Base-by-base conservation (phyloP, 192 early-diverging fungal genomes). In the Tieghemiomyces parasiticus region DNA sequence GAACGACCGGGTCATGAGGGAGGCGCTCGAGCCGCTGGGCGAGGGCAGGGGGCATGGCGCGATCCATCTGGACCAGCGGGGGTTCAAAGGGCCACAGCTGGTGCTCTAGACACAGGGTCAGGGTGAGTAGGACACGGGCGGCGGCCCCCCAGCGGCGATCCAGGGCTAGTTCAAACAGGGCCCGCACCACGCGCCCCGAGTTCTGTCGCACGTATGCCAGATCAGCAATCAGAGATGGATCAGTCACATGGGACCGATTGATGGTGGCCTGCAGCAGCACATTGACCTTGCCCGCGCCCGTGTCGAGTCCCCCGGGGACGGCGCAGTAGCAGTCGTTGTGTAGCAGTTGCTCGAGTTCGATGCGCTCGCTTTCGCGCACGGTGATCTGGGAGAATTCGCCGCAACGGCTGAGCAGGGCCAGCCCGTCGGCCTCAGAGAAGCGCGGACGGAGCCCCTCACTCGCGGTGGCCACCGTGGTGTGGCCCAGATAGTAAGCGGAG, bases 221-320 rank as follows among this genome's bases (percentile, higher is more conserved):
- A 67, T 99, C 97, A 0, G 97, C 94, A 6, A 93, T 82, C 35
- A 99, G 75, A 3, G 93, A 88, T 80, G 96, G 97, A 71, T 96
- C 92, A 26, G 96, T 86, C 60, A 94, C 71, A 12, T 61, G 71
- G 2, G 81, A 76, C 28, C 84, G 76, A 4, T 90, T 89, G 44
- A 99, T 85, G 52, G 79, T 83, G 0, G 88, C 69, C 69, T 99
- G 97, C 47, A 99, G 74, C 35, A 99, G 61, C 62, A 99, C 84
- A 74, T 94, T 99, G 33, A 91, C 84, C 67, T 99, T 99, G 33
- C 90, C 92, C 44, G 85, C 78, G 24, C 76, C 79, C n/a, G 80
- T 82, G 58, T 95, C 90, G 13, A 76, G 68, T 4, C 86, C 84
- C 35, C 91, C 90, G 71, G 89, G 87, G 31, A 93, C 90, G 62